These are phyloP conservation scores for Phytophthora pluvialis DNA, from an alignment of 352 stramenopile species.

Conservation along the genomic window DNA sequence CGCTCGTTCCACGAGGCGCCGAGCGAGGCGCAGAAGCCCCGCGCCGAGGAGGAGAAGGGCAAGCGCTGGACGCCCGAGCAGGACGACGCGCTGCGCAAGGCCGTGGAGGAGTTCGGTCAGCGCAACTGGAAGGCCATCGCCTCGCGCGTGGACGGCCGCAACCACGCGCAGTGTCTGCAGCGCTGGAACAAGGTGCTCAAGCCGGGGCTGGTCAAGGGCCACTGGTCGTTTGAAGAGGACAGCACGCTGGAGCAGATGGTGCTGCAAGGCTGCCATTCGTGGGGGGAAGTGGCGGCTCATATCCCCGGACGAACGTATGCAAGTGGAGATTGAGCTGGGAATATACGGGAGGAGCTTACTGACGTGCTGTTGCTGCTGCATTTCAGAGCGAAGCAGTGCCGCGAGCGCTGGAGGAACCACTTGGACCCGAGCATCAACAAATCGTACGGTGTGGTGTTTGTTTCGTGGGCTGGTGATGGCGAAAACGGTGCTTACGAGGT, in stretches of 20 bases:
- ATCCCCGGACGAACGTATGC: constrained; percentile 71
- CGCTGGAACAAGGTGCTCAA: constrained; percentile 91
- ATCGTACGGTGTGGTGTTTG: constrained; percentile 42
- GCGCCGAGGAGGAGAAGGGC: constrained; percentile 56
- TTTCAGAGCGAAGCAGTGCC: constrained; percentile 93
- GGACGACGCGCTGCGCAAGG: constrained; percentile 76
- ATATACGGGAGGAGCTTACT: constrained; percentile 1
- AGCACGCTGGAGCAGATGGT: constrained; percentile 85
- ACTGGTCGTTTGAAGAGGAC: constrained; percentile 94
- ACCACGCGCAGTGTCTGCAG: constrained; percentile 81
- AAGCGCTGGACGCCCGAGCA: constrained; percentile 79
- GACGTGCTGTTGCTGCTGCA: constrained; percentile 19
- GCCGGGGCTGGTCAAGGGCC: constrained; percentile 91
- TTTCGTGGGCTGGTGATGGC: background rate
- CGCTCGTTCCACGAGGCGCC: constrained; percentile 57
- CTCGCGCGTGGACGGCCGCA: constrained; percentile 58
- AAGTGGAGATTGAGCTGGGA: background rate
- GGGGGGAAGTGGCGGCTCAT: constrained; percentile 63
- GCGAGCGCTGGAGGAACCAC: constrained; percentile 96
- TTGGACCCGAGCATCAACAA: constrained; percentile 94
- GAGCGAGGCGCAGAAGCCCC: constrained; percentile 60
- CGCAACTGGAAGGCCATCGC: constrained; percentile 89
- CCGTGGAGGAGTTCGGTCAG: constrained; percentile 79
- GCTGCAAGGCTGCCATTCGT: constrained; percentile 72
- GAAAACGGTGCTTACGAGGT: constrained; percentile 2